These are phyloP conservation scores for Diaporthe sp. DNA, from an alignment of 2,329 filamentous ascomycete genomes.

Conservation along the genomic window DNA sequence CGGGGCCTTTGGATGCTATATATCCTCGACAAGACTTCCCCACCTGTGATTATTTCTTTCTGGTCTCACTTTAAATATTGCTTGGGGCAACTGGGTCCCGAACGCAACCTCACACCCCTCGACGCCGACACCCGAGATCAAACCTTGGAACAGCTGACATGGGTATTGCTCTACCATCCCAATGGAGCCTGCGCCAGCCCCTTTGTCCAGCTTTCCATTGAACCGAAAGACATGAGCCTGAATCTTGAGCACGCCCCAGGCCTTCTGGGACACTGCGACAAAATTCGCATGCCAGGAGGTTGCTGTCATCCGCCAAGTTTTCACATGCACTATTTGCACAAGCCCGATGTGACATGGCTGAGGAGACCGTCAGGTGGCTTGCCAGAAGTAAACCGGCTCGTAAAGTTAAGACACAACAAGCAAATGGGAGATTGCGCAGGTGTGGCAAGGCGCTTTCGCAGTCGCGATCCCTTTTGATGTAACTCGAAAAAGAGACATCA, in stretches of 20 bases:
- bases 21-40: not conserved
- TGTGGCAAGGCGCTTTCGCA: not conserved
- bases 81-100: not conserved
- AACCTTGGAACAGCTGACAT: not conserved
- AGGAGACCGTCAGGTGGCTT: not conserved
- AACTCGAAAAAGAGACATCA: not conserved
- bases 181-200: not conserved
- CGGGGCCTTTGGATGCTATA: not conserved
- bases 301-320: not conserved
- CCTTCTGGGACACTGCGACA: not conserved
- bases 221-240: slow-evolving; percentile 29
- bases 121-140: slow-evolving; percentile 1
- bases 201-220: slow-evolving; percentile 16
- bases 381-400: not conserved
- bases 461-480: too few relatives aligned
- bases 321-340: not conserved
- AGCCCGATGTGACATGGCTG: not conserved
- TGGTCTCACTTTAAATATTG: not conserved
- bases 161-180: not conserved
- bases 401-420: not conserved
- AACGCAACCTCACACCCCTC: not conserved
- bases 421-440: not conserved
- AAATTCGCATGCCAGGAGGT: not conserved
- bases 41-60: not conserved
- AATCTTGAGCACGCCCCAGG: not conserved